Percentiles rank a stretch among this genome's conserved stretches.
Conservation (phyloP, 176 grass and related monocot genomes). For the Thinopyrum elongatum region DNA sequence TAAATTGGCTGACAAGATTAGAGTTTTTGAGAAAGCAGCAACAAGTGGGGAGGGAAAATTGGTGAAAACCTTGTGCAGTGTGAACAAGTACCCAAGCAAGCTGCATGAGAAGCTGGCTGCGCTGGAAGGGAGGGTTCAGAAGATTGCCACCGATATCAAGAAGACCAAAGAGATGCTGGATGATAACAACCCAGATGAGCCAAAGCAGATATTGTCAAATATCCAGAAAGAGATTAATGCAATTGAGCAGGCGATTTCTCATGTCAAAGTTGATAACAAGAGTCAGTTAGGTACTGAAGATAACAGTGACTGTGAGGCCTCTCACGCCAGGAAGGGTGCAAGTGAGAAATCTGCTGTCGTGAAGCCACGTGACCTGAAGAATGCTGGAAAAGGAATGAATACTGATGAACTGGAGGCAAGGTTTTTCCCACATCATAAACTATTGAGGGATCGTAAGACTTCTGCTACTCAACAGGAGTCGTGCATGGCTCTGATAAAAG, state of each 20-base stretch:
- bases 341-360: conserved; percentile 17
- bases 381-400: conserved; percentile 59
- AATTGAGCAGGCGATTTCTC: conserved; percentile 81
- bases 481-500: conserved; percentile 1
- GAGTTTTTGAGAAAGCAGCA: conserved; percentile 65
- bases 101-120: conserved; percentile 83
- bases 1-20: conserved; percentile 65
- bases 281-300: conserved; percentile 44
- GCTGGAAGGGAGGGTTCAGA: conserved; percentile 87
- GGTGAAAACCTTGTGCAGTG: conserved; percentile 13
- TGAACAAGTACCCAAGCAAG: conserved; percentile 72
- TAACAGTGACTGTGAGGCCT: conserved; percentile 30
- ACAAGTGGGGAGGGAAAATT: conserved; percentile 29
- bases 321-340: conserved; percentile 1
- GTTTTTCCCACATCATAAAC: conserved; percentile 91
- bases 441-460: conserved; percentile 54
- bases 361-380: conserved; percentile 28
- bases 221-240: conserved; percentile 86
- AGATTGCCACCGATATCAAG: conserved; percentile 94
- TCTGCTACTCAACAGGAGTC: conserved; percentile 36
- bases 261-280: conserved; percentile 65
- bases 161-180: conserved; percentile 92
- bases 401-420: conserved; percentile 81
- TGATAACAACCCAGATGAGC: conserved; percentile 79
- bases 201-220: conserved; percentile 88